Percentiles rank a stretch among this genome's conserved stretches.
These are phyloP conservation scores for Brasenia schreberi DNA, from an alignment of 164 flowering plant species.

Conservation along the genomic window DNA sequence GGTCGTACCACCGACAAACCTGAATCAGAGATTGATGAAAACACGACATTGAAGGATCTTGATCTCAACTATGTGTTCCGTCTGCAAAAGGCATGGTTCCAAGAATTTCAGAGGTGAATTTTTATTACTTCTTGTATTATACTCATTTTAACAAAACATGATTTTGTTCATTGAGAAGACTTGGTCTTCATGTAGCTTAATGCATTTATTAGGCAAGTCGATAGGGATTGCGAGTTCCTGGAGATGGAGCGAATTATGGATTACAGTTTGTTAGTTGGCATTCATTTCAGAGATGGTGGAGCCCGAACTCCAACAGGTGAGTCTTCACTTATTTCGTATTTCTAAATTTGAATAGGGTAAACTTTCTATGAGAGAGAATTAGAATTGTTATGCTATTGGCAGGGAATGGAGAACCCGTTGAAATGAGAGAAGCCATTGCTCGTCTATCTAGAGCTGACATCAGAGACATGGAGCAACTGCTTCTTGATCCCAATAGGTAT, in stretches of 20 bases:
- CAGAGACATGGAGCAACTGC: constrained; percentile 29
- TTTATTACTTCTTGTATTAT: neutral
- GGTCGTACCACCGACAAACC: constrained; percentile 45
- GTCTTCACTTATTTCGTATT: constrained; percentile 4
- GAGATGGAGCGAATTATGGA: constrained; percentile 93
- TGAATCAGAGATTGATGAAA: constrained; percentile 36
- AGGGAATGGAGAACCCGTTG: constrained; percentile 31
- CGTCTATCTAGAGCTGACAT: constrained; percentile 41
- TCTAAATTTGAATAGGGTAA: neutral
- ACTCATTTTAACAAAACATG: neutral
- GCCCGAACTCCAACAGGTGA: constrained; percentile 19
- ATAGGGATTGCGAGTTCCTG: constrained; percentile 78
- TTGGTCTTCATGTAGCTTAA: too few species aligned
- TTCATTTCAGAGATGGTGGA: constrained; percentile 58
- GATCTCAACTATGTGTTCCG: constrained; percentile 45
- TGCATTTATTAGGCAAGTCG: constrained; percentile 51
- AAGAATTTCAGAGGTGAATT: constrained; percentile 34
- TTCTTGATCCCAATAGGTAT: constrained; percentile 44
- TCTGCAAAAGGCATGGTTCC: constrained; percentile 38
- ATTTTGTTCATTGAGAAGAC: neutral
- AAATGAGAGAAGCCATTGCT: constrained; percentile 17
- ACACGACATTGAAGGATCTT: constrained; percentile 52
- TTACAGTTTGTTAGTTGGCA: constrained; percentile 8
- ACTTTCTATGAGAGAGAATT: neutral
- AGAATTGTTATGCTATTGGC: neutral